phyloP scores from a whole-genome alignment of 495 filamentous ascomycete species.

The Tetracladium setigerum region DNA sequence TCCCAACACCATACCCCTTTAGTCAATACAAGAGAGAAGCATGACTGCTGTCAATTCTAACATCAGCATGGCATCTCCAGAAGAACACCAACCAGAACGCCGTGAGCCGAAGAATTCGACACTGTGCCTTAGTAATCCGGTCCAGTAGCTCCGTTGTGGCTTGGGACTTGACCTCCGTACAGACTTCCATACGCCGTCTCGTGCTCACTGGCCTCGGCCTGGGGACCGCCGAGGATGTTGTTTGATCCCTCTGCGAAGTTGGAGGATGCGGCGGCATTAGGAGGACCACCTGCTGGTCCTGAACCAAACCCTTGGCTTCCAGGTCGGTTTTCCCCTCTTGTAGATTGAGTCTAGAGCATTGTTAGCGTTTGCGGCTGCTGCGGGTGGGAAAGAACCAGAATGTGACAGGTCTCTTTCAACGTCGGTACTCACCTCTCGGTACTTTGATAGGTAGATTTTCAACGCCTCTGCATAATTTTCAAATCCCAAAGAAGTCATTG shows the following conservation, averaged over 20 bases:
- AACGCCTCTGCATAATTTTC: slow-evolving; percentile 98
- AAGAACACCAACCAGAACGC: slow-evolving; percentile 4
- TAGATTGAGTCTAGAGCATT: slow-evolving; percentile 58
- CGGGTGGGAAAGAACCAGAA: slow-evolving; percentile 10
- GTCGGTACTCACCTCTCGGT: slow-evolving; percentile 78
- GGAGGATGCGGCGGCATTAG: slow-evolving; percentile 33
- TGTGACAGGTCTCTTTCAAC: slow-evolving; percentile 6
- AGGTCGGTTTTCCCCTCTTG: slow-evolving; percentile 64
- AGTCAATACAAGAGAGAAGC: slow-evolving; percentile 21
- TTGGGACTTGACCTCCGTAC: slow-evolving; percentile 54
- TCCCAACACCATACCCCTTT: slow-evolving; percentile 16
- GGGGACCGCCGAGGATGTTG: slow-evolving; percentile 49
- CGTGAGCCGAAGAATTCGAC: slow-evolving; percentile 5
- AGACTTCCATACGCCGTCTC: slow-evolving; percentile 49
- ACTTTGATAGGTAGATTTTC: slow-evolving; percentile 96
- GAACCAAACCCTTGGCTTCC: slow-evolving; percentile 61
- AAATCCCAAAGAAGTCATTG: slow-evolving; percentile 97
- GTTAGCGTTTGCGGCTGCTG: slow-evolving; percentile 2
- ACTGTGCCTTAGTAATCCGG: slow-evolving; percentile 26
- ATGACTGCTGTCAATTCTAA: slow-evolving; percentile 1
- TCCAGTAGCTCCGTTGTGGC: slow-evolving; percentile 61
- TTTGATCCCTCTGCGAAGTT: slow-evolving; percentile 50
- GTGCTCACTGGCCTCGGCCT: slow-evolving; percentile 52
- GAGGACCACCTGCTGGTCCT: slow-evolving; percentile 35
- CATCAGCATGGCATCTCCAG: neutral